A percentile compares a stretch with the other conserved stretches of the same genome.
These are phyloP conservation scores for Jasminum sambac DNA, from an alignment of 257 asterid species.

Conservation along the genomic window DNA sequence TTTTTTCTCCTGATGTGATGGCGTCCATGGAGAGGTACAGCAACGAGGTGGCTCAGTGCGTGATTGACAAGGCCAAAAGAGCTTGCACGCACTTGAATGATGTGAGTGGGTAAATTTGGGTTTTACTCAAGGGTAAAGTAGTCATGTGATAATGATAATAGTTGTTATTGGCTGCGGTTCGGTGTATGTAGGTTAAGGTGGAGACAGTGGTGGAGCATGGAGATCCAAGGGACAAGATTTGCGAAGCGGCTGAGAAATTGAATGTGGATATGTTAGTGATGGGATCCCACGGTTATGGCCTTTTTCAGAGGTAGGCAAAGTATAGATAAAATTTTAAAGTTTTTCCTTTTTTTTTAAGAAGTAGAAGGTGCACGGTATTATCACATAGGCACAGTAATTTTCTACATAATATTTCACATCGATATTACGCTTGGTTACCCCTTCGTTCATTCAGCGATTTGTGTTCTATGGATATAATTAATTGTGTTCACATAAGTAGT, in stretches of 20 bases:
- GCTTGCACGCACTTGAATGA: constrained; percentile 35
- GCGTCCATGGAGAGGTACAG: constrained; percentile 51
- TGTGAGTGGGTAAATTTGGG: constrained; percentile 8
- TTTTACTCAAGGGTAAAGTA: not conserved
- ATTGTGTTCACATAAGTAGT: too few species aligned
- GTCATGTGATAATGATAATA: not conserved
- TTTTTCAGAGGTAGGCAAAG: constrained; percentile 49
- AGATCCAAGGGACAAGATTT: constrained; percentile 82
- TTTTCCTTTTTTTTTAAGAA: not conserved
- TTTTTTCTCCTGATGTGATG: constrained; percentile 46
- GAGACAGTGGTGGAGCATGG: constrained; percentile 60
- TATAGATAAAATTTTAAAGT: not conserved
- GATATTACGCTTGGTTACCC: too few species aligned
- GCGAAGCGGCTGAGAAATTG: constrained; percentile 51
- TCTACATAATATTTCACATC: too few species aligned
- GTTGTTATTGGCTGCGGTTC: not conserved
- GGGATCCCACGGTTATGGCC: constrained; percentile 76
- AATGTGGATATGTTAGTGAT: constrained; percentile 62
- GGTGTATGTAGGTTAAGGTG: constrained; percentile 55
- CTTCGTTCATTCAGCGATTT: too few species aligned
- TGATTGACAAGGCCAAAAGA: constrained; percentile 49
- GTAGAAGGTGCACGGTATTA: too few species aligned
- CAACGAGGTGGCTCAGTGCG: constrained; percentile 43
- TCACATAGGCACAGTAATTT: too few species aligned
- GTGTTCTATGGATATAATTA: too few species aligned